Evolutionary conservation across 805 yeast species (phyloP), one percentile per base, ranked within the genome.

Genomic region (Candida namnaoensis): DNA sequence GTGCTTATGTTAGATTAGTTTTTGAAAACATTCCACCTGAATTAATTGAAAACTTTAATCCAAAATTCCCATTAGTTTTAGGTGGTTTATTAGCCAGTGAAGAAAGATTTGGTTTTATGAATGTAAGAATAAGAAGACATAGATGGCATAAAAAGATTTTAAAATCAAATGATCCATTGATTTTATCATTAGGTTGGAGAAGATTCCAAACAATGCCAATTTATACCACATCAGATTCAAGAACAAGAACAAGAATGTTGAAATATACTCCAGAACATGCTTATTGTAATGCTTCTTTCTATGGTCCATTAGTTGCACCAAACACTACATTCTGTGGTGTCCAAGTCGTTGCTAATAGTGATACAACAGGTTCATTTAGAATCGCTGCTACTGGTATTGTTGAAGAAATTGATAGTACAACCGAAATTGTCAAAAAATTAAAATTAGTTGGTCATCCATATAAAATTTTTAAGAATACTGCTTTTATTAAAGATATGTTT

Each of bases 211-310:
- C 99, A 0, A 66, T 91, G 42, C 99, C 99, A 8, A 74, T 93
- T 25, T 93, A 90, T 61, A 90, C 99, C 4, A 93, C 99, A 0
- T 80, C 95, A 7, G 99, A 93, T 63, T 93, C 99, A 7, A 76
- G 99, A 66, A 93, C 99, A 12, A 78, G 99, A 70, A 91, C 90
- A 56, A 82, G 99, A 68, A 87, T 93, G 96, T 74, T 93, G 65
- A 93, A 93, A 60, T 93, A 93, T 61, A 93, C 99, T 0, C 99
- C 99, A 7, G 99, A 93, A 58, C 99, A 93, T 62, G 87, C 96
- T 24, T 91, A 84, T 60, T 93, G 99, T 71, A 80, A 82, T 58
- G 97, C 96, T 1, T 83, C 96, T 30, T 88, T 93, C 62, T 93
- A 88, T 57, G 99, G 99, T 1, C 99, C 99, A 11, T 71, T 93